Conservation (phyloP, 768 basidiomycete species). For the Tylopilus rubrobrunneus region DNA sequence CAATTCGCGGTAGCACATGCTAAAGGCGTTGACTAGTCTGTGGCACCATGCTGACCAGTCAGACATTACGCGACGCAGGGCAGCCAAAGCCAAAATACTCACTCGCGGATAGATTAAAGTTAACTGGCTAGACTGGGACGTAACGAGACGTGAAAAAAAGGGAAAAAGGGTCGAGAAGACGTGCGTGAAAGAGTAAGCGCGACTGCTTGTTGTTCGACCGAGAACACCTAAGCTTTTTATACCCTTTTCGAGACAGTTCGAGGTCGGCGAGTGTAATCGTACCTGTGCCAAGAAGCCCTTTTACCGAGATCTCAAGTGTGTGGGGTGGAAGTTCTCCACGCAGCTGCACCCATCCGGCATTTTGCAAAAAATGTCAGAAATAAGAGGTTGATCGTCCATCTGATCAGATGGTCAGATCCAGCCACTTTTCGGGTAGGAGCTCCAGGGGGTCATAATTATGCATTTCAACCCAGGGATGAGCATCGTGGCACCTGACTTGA, state of each 20-base stretch:
- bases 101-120: slow-evolving; percentile 25
- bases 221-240: background rate
- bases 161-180: background rate
- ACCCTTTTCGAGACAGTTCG: background rate
- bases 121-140: slow-evolving; percentile 2
- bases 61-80: slow-evolving; percentile 7
- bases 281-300: background rate
- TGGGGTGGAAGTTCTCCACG: background rate
- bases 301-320: slow-evolving; percentile 2
- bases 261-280: background rate
- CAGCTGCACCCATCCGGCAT: background rate
- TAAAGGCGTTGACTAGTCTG: slow-evolving; percentile 8
- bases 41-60: background rate
- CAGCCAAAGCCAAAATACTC: background rate
- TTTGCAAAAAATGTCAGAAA: background rate
- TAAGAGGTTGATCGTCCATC: background rate
- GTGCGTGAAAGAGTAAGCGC: background rate
- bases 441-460: background rate
- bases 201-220: background rate
- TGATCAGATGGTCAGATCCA: slow-evolving; percentile 6
- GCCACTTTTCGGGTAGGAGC: background rate
- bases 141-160: background rate
- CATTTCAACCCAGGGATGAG: background rate
- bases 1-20: slow-evolving; percentile 45
- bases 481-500: background rate